Evolutionary conservation across 1,139 yeast genomes (phyloP).

Genomic region (Magnusiomyces sp.): DNA sequence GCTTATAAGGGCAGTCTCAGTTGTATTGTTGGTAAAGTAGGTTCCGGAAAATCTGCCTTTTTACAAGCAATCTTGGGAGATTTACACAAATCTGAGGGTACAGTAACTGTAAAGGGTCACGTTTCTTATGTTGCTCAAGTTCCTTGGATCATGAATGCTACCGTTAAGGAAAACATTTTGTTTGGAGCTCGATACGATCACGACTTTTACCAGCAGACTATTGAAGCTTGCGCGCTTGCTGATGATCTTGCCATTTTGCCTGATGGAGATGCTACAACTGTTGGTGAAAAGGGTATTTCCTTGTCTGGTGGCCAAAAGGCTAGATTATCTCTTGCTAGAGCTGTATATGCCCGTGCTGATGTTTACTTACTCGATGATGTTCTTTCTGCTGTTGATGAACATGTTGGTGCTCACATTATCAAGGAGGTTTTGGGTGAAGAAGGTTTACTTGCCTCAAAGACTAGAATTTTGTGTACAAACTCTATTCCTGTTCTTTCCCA

Average conservation of each 20-base stretch:
- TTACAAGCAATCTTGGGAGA: constrained; percentile 83
- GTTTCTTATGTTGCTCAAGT: constrained; percentile 88
- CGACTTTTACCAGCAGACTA: constrained; percentile 65
- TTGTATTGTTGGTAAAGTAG: constrained; percentile 90
- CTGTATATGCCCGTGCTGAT: constrained; percentile 92
- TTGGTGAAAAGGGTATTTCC: constrained; percentile 96
- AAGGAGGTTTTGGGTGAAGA: constrained; percentile 71
- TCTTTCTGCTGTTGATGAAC: constrained; percentile 93
- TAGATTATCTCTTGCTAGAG: constrained; percentile 84
- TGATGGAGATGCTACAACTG: constrained; percentile 84
- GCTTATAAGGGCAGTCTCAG: constrained; percentile 75
- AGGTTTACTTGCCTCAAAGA: constrained; percentile 69
- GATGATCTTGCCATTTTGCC: constrained; percentile 72
- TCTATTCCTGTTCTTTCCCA: constrained; percentile 74
- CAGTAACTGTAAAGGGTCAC: constrained; percentile 64
- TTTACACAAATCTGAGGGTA: constrained; percentile 69
- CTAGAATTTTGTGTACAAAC: constrained; percentile 81
- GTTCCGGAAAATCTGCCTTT: constrained; percentile 84
- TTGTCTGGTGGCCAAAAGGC: constrained; percentile 98
- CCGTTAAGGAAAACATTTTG: constrained; percentile 79
- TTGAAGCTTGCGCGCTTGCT: constrained; percentile 83
- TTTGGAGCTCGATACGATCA: constrained; percentile 85
- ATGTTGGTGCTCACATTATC: constrained; percentile 79
- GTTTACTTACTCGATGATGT: constrained; percentile 85
- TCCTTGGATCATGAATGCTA: constrained; percentile 96